Conservation (phyloP, 2,329 filamentous ascomycete species). For the Ilyonectria destructans region DNA sequence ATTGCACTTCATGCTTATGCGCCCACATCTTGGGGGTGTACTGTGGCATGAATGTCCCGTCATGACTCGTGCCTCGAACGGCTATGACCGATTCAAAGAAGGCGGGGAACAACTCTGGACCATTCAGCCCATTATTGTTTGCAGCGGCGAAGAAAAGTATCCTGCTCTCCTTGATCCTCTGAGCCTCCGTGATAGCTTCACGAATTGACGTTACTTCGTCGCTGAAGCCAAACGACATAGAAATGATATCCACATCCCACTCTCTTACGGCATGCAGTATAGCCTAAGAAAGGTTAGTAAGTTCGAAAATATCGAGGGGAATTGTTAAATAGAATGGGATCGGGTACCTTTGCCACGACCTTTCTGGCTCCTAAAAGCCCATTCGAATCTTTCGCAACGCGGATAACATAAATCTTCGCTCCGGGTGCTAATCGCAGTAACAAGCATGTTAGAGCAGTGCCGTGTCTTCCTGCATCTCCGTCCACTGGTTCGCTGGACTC, state of each 20-base stretch:
- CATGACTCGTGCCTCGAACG: not conserved
- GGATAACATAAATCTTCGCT: not conserved
- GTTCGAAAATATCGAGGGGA: too few species aligned
- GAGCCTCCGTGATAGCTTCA: not conserved
- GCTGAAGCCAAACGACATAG: slow-evolving; percentile 2
- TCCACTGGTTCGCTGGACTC: not conserved
- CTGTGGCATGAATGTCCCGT: not conserved
- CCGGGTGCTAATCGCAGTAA: not conserved
- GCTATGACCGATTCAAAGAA: not conserved
- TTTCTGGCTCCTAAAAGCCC: not conserved
- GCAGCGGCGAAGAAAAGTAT: slow-evolving; percentile 23
- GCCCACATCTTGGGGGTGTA: not conserved
- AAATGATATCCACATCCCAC: slow-evolving; percentile 4
- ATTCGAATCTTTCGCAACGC: not conserved
- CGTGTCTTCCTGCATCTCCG: not conserved
- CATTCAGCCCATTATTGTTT: slow-evolving; percentile 2
- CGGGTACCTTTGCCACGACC: not conserved
- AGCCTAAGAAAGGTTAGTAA: not conserved
- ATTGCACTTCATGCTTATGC: not conserved
- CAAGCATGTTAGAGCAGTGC: not conserved
- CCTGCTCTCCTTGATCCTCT: not conserved
- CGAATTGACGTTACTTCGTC: not conserved
- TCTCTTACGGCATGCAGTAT: not conserved
- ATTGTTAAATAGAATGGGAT: too few species aligned
- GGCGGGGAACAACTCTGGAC: slow-evolving; percentile 11